These are phyloP conservation scores for Catharanthus roseus DNA, from an alignment of 257 asterid species.

Conservation along the genomic window DNA sequence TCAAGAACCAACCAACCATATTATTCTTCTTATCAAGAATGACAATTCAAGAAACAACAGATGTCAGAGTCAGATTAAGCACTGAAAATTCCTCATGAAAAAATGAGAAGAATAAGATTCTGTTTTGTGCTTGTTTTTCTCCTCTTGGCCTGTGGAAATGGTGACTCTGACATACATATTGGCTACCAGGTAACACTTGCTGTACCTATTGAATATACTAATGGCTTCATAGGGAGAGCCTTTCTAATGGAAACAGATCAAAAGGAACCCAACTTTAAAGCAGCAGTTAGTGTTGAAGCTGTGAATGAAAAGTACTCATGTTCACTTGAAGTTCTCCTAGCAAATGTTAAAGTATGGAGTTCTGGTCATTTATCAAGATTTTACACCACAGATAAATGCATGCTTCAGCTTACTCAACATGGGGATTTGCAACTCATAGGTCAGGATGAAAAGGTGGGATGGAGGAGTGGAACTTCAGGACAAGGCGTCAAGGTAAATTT, in stretches of 20 bases:
- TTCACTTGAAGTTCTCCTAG: slow-evolving; percentile 65
- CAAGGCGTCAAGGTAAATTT: slow-evolving; percentile 79
- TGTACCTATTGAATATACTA: slow-evolving; percentile 45
- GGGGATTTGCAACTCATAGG: slow-evolving; percentile 70
- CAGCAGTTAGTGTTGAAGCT: slow-evolving; percentile 63
- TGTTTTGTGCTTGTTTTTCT: slow-evolving; percentile 8
- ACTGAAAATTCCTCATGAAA: slow-evolving; percentile 4
- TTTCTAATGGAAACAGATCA: slow-evolving; percentile 48
- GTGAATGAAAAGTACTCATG: slow-evolving; percentile 43
- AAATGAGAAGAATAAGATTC: slow-evolving; percentile 5
- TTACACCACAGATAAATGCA: slow-evolving; percentile 50
- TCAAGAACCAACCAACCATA: background rate
- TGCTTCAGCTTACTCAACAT: slow-evolving; percentile 35
- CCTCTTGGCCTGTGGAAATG: slow-evolving; percentile 16
- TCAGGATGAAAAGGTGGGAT: slow-evolving; percentile 44
- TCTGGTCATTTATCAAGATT: slow-evolving; percentile 67
- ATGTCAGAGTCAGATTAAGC: background rate
- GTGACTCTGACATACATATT: slow-evolving; percentile 38
- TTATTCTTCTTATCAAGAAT: background rate
- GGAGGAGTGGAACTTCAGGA: slow-evolving; percentile 78
- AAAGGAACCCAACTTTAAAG: slow-evolving; percentile 43
- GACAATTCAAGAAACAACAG: slow-evolving; percentile 8
- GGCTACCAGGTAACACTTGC: slow-evolving; percentile 60
- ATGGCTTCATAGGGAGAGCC: slow-evolving; percentile 68
- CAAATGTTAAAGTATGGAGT: slow-evolving; percentile 73